Percentiles rank a stretch among this genome's conserved stretches.
phyloP scores from a whole-genome alignment of 805 yeast species.

The Teunomyces panamensis region DNA sequence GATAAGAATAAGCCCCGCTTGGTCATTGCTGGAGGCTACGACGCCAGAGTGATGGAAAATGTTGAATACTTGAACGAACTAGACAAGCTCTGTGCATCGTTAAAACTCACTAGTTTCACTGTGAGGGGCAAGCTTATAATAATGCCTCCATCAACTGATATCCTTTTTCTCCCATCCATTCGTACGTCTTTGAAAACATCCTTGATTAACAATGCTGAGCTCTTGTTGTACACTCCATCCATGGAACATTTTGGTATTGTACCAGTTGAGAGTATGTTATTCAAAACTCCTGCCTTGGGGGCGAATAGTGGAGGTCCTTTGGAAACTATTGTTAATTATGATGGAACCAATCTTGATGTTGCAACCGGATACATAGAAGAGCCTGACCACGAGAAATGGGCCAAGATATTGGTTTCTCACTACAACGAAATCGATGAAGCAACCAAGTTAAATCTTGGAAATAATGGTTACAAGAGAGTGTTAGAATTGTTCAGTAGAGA shows the following conservation, averaged over 20 bases:
- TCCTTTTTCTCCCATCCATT: conserved; percentile 80
- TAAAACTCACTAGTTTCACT: conserved; percentile 45
- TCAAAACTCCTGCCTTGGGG: conserved; percentile 81
- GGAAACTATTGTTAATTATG: conserved; percentile 58
- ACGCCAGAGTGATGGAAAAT: conserved; percentile 70
- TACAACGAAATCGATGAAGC: conserved; percentile 20
- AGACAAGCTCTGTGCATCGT: conserved; percentile 42
- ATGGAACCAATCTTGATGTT: conserved; percentile 19
- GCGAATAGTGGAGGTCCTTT: conserved; percentile 89
- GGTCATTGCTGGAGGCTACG: conserved; percentile 90
- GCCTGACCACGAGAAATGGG: conserved; percentile 53
- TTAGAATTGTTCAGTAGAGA: conserved; percentile 40
- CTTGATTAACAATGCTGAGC: conserved; percentile 55
- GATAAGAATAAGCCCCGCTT: conserved; percentile 43
- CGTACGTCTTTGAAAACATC: conserved; percentile 59
- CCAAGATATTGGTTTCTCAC: conserved; percentile 43
- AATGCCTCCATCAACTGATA: conserved; percentile 39
- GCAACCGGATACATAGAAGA: conserved; percentile 67
- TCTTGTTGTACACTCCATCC: conserved; percentile 84
- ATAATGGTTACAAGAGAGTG: conserved; percentile 38
- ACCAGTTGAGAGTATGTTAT: conserved; percentile 91
- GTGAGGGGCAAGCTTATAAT: conserved; percentile 37
- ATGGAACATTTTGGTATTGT: conserved; percentile 97
- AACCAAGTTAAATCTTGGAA: conserved; percentile 24
- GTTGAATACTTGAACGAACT: conserved; percentile 66